Evolutionary conservation across 306 rosid species (phyloP), one percentile per base, ranked within the genome.

Genomic region (Adenanthera pavonina): DNA sequence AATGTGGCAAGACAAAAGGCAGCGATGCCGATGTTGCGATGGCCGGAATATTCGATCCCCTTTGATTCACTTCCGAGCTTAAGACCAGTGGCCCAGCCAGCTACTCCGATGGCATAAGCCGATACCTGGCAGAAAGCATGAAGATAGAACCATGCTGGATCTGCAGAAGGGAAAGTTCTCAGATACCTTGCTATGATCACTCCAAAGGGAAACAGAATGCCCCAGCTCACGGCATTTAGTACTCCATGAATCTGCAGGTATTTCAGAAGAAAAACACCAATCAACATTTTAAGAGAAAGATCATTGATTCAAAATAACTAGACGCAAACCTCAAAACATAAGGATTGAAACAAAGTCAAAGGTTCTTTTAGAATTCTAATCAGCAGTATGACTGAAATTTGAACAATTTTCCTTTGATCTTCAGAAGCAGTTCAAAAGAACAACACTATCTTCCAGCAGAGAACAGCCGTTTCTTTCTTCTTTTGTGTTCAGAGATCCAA

Each of bases 61-160:
- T 35, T 57, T 2, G 97, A 92, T 72, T 91, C 84, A 30, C 88
- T 84, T 76, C 99, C 99, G 11, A 95, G 97, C 91, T 85, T 90
- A 43, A 95, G 47, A 40, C 99, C 99, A 44, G 95, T 90, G 8
- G 76, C 97, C 99, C 99, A 95, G 46, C 99, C 99, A 33, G 97
- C 94, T 33, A 91, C 95, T 5, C 99, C 99, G 67, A 95, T 84
- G 70, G 83, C 93, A 69, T 91, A 93, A 79, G 91, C 92, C 70
- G 94, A 90, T 10, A 90, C 9, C 64, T 93, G 97, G 80, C 97
- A 90, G 47, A 49, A 78, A 36, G 72, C 81, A 82, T 95, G 99
- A 51, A 93, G 93, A 85, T 95, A 95, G 88, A 95, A 95, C 99
- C 99, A 93, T 34, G 86, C 92, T 15, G 97, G 97, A 85, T 92